These are phyloP conservation scores for Candida piceae DNA, from an alignment of 805 yeast genomes.

Conservation along the genomic window DNA sequence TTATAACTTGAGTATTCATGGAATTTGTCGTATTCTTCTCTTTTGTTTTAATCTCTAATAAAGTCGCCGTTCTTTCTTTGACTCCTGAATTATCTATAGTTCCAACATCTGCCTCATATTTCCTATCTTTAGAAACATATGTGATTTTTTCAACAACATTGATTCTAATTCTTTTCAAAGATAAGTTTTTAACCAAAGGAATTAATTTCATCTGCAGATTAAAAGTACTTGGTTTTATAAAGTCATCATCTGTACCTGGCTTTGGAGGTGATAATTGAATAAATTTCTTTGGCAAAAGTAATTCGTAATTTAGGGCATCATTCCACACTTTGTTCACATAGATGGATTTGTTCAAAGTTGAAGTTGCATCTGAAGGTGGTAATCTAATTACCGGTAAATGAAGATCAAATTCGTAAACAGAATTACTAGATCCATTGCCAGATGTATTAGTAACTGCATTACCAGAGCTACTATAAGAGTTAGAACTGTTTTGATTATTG, in stretches of 20 bases:
- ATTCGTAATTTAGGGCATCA: slow-evolving; percentile 62
- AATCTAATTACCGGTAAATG: slow-evolving; percentile 47
- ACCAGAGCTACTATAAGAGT: background rate
- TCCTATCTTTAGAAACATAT: slow-evolving; percentile 51
- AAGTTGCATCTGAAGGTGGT: slow-evolving; percentile 53
- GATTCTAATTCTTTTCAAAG: slow-evolving; percentile 57
- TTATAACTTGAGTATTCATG: slow-evolving; percentile 56
- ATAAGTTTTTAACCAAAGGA: slow-evolving; percentile 59
- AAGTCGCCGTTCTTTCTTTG: slow-evolving; percentile 49
- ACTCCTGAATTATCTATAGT: slow-evolving; percentile 29
- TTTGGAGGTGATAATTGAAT: slow-evolving; percentile 60
- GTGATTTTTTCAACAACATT: slow-evolving; percentile 64
- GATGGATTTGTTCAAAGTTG: slow-evolving; percentile 64
- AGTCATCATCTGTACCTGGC: slow-evolving; percentile 25
- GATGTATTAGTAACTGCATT: background rate
- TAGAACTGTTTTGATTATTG: background rate
- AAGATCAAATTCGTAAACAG: slow-evolving; percentile 31
- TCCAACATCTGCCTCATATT: slow-evolving; percentile 50
- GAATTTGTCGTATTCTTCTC: slow-evolving; percentile 30
- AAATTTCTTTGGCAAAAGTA: slow-evolving; percentile 66
- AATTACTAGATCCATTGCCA: slow-evolving; percentile 1
- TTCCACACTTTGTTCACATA: slow-evolving; percentile 75
- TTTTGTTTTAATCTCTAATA: slow-evolving; percentile 62
- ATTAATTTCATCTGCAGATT: slow-evolving; percentile 56
- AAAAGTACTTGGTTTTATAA: slow-evolving; percentile 28